Evolutionary conservation across 768 basidiomycete genomes (phyloP), one percentile per base, ranked within the genome.

Genomic region (Clitopilus hobsonii): DNA sequence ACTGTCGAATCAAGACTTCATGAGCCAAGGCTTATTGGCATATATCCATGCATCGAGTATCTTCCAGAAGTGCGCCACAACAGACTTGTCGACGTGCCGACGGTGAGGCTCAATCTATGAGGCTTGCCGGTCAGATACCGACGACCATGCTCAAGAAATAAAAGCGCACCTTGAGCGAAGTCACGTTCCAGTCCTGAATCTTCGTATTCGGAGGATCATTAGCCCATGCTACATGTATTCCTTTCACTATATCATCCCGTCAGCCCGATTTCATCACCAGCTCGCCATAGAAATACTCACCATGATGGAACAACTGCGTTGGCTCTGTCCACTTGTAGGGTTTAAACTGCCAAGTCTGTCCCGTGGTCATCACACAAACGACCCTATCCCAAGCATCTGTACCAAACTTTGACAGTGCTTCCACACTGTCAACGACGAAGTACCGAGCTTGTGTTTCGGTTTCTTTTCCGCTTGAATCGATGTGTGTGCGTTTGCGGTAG

Each of bases 311-410:
- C 24, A 99, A 71, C 51, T 89, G 81, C 56, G 85, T 84, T 0
- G 97, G 97, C 64, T 98, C 94, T 50, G 80, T 86, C 96, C 96
- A 99, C 67, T 96, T 95, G 74, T 98, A 98, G 16, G 91, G 89
- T 55, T 87, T 79, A 72, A 99, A 99, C 67, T 99, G 97, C 97
- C 97, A 98, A 27, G 90, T 88, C 62, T 98, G 96, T 1, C 97
- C 97, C 0, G 97, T 99, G 7, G 97, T 98, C 85, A 97, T 88
- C 14, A 99, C 96, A 60, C 95, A 97, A 3, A 97, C 88, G 4
- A 99, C 97, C 30, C 96, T 83, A 54, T 98, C 94, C 95, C 96
- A 98, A 1, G 93, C 89, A 57, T 97, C 95, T 3, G 88, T 77
- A 4, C 89, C 90, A 60, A 99, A 94, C 71, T 98, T 98, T 28